Evolutionary conservation across 2,329 filamentous ascomycete species (phyloP), one percentile per base, ranked within the genome.

Genomic region (Neofusicoccum ribis): DNA sequence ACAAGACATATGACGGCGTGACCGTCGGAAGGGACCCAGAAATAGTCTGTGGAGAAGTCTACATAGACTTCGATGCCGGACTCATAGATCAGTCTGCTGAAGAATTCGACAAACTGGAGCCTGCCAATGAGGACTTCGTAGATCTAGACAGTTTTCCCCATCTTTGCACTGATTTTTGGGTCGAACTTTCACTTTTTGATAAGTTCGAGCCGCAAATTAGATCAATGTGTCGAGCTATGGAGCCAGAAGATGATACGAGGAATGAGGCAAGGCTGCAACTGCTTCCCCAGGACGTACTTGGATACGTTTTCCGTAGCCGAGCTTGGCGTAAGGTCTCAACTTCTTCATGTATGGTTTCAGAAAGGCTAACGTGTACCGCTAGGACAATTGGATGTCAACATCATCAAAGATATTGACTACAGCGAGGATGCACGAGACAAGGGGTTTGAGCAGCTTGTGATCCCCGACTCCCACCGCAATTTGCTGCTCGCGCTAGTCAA

Each of bases 401-500:
- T 64, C 3, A 41, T 67, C 46, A 54, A 51, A 50, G 63, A 67
- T 14, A 66, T 68, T 15, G 59, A 67, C 34, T 36, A 50, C 31
- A 58, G 44, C 14, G 34, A 46, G 11, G 37, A 46, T 3, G 65
- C 65, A 31, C 20, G 58, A 37, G 41, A 37, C 6, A 43, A 52
- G 8, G 67, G 63, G 3, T 67, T 68, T 51, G 63, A 68, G 7
- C 65, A 68, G 31, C 54, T 78, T 2, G 74, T 76, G 3, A 69
- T 77, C 31, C 69, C 70, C 0, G 43, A 67, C 4, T 64, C 68
- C 2, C 74, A 76, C 59, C 75, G 75, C 60, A 68, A 72, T 17
- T 67, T 77, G 4, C 71, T 78, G 4, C 70, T 72, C 50, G 72
- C 74, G 4, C 69, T 77, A 0, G 73, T 77, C 5, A 68, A 72